Base-by-base conservation (phyloP, 2,329 filamentous ascomycete species). In the Metarhizium anisopliae region DNA sequence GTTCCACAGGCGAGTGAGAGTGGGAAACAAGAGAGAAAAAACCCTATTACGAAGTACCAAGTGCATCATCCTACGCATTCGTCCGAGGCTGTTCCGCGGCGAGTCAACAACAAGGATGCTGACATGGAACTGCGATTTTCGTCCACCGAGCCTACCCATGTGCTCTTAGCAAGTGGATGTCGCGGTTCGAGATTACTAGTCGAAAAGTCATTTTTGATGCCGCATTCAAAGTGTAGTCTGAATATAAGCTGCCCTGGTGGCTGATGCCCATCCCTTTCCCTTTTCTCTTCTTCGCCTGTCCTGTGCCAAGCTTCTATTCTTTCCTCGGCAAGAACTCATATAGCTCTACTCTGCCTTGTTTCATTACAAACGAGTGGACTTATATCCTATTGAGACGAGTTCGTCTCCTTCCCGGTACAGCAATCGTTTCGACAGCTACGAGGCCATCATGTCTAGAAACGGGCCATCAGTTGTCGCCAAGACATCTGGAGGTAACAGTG, bases 401-500 rank as follows among this genome's bases (percentile, higher is more conserved):
- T 25, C 42, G 10, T 6, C n/a, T 11, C 42, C 42, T 20, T 20
- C 6, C n/a, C 18, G 18, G 45, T 11, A 49, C 20, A 30, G 8
- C 40, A 25, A 47, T 14, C 45, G 45, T 29, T 30, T 29, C 13
- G 45, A 20, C 20, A 6, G 20, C 16, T 18, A 18, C 55, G 51
- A 47, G 16, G 38, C 29, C 49, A 18, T 54, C 47, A 56, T 61
- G 59, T 51, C 58, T 29, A 45, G 51, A 43, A 47, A 42, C 38
- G 55, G 55, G 45, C 53, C 58, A n/a, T 30, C 60, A 8, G 54
- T 52, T 10, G 62, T 62, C 56, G 57, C 62, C 42, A 79, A 77
- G 67, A 88, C 84, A 2, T 65, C 76, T 0, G 85, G 85, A 58
- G 85, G 85, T 62, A 88, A 89, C 65, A 77, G 78, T 58, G 86